phyloP scores from a whole-genome alignment of 129 eudicot genomes.

The Smallanthus sonchifolius region DNA sequence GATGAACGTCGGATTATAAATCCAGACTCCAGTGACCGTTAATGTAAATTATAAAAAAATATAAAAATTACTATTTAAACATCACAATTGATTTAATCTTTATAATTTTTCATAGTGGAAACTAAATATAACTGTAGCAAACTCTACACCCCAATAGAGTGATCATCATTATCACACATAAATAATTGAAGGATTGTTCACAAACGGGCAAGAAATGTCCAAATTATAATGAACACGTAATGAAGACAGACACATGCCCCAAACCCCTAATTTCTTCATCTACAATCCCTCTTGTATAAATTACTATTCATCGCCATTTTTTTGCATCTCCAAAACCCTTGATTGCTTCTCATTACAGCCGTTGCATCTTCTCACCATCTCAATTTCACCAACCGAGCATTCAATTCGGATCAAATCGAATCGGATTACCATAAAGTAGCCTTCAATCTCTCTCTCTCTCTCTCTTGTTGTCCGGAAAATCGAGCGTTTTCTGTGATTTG shows the following conservation, averaged over 20 bases:
- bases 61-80: no score
- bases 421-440: neutral
- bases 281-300: neutral
- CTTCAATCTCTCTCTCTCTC: neutral
- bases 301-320: slow-evolving; percentile 1
- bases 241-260: neutral
- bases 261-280: neutral
- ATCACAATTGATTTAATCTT: no score
- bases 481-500: neutral
- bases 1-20: no score
- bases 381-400: neutral
- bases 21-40: no score
- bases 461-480: neutral
- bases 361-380: neutral
- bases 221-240: neutral
- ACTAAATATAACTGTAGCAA: no score
- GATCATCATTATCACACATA: slow-evolving; percentile 7
- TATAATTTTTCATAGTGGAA: no score
- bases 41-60: no score
- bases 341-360: neutral
- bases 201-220: neutral
- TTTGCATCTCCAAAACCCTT: slow-evolving; percentile 4
- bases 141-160: neutral
- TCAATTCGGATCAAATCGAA: slow-evolving; percentile 2
- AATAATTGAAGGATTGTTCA: slow-evolving; percentile 5